A percentile compares a stretch with the other conserved stretches of the same genome.
These are phyloP conservation scores for Chaetomiaceae sp. DNA, from an alignment of 2,329 filamentous ascomycete genomes.

Conservation along the genomic window DNA sequence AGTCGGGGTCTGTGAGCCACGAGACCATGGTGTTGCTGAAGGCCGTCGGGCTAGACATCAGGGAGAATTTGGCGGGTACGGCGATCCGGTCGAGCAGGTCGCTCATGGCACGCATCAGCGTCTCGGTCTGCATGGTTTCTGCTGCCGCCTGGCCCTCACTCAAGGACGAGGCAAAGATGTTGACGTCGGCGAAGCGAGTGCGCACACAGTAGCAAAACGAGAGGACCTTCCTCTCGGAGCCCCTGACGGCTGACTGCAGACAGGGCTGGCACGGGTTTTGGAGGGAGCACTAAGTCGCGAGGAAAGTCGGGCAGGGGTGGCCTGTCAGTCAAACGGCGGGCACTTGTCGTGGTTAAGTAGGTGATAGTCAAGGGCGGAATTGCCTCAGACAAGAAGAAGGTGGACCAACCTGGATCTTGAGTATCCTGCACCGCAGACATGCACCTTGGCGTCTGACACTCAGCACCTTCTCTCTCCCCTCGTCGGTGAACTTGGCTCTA, in stretches of 20 bases:
- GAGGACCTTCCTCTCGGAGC: slow-evolving; percentile 27
- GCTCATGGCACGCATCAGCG: slow-evolving; percentile 20
- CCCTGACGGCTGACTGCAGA: slow-evolving; percentile 27
- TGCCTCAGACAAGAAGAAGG: not conserved
- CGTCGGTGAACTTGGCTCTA: slow-evolving; percentile 21
- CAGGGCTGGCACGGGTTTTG: slow-evolving; percentile 28
- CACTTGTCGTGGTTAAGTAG: too few relatives aligned
- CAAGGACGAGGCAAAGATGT: slow-evolving; percentile 24
- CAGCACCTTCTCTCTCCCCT: slow-evolving; percentile 25
- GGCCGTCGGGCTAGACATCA: slow-evolving; percentile 10
- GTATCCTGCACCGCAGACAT: slow-evolving; percentile 29
- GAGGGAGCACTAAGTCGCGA: slow-evolving; percentile 30
- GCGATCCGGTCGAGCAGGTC: slow-evolving; percentile 23
- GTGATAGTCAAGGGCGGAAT: too few relatives aligned
- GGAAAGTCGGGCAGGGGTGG: too few relatives aligned
- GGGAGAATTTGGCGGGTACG: slow-evolving; percentile 19
- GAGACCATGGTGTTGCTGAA: slow-evolving; percentile 28
- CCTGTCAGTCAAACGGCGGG: not conserved
- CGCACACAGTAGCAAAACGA: slow-evolving; percentile 30
- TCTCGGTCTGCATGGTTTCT: slow-evolving; percentile 22
- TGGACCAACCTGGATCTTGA: slow-evolving; percentile 28
- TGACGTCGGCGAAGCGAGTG: slow-evolving; percentile 28
- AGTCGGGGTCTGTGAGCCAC: slow-evolving; percentile 28
- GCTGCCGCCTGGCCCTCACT: not conserved
- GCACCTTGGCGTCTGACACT: slow-evolving; percentile 28